Base-by-base conservation (phyloP, 1,284 basidiomycete species). In the Mycena citricolor region DNA sequence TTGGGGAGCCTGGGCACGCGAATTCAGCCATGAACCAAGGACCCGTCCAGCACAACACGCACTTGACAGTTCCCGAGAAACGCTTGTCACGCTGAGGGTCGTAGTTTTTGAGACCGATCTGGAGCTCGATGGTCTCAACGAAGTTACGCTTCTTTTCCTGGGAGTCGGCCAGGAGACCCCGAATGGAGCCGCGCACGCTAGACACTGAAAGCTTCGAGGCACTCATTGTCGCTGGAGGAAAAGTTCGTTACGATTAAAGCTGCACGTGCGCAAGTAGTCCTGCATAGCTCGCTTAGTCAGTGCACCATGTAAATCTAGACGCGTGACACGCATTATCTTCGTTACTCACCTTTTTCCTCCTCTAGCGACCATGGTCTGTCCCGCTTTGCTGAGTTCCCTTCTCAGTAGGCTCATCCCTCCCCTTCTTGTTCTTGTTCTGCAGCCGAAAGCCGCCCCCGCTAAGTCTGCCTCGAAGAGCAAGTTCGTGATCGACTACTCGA, bases 71-170 rank as follows among this genome's bases (percentile, higher is more conserved):
- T 64, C 94, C 94, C 58, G 93, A 95, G 86, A 94, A 92, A 90
- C 90, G 90, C 76, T 93, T 93, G 70, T 93, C 90, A 55, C 90
- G 76, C 78, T 92, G 90, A 59, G 92, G 92, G 70, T 97, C 93
- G 77, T 97, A 97, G 82, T 95, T 95, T 81, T 97, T 97, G 65
- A 97, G 81, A 61, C 94, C 94, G 62, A 97, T 92, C 71, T 97
- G 94, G 61, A 97, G 81, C 71, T 97, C 94, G 67, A 95, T 85
- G 54, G 94, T 97, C 74, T 90, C 86, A 53, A 90, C 83, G 65
- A 93, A 93, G 69, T 93, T 92, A 60, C 90, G 83, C 68, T 79
- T 86, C 70, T 90, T 86, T 67, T 91, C 89, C 52, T 68, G 82
- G 61, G 91, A 79, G 32, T 86, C 80, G 47, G 74, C 75, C 54